These are phyloP conservation scores for Gamsiella multidivaricata DNA, from an alignment of 192 early-diverging fungal genomes.

Conservation along the genomic window DNA sequence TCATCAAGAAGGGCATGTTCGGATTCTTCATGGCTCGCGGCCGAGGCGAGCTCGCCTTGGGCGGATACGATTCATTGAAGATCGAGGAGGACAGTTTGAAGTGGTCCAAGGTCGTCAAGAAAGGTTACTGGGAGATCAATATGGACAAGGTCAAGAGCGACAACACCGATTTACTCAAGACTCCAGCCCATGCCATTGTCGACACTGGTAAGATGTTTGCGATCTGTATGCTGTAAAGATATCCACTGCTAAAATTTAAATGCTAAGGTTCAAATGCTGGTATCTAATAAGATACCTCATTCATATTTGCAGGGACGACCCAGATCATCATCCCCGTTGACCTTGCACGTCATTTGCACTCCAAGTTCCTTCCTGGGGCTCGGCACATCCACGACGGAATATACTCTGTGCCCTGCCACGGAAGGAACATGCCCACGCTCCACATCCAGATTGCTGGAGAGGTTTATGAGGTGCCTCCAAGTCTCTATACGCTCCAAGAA, in stretches of 20 bases:
- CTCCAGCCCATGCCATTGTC: constrained; percentile 35
- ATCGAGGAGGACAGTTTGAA: constrained; percentile 68
- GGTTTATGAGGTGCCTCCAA: constrained; percentile 36
- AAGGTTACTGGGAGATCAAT: constrained; percentile 98
- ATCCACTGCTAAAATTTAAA: too few relatives aligned
- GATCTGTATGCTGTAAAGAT: background rate
- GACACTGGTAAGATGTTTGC: constrained; percentile 29
- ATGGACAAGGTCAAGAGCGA: constrained; percentile 71
- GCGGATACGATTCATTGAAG: constrained; percentile 80
- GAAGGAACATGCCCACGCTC: constrained; percentile 26
- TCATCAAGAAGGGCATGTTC: constrained; percentile 28
- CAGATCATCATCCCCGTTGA: constrained; percentile 48
- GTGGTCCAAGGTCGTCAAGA: constrained; percentile 90
- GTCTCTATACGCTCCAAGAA: constrained; percentile 35
- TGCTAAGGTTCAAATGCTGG: too few relatives aligned
- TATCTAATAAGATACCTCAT: too few relatives aligned
- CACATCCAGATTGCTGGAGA: constrained; percentile 25
- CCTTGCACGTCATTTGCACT: constrained; percentile 32
- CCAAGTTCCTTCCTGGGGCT: constrained; percentile 34
- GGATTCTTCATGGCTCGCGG: constrained; percentile 43
- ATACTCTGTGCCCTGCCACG: constrained; percentile 42
- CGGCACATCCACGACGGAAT: constrained; percentile 44
- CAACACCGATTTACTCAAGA: constrained; percentile 18
- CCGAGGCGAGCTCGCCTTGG: constrained; percentile 89
- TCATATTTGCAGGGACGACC: constrained; percentile 34